Evolutionary conservation across 2,329 filamentous ascomycete species (phyloP), one percentile per base, ranked within the genome.

Genomic region (Pseudopithomyces maydicus): DNA sequence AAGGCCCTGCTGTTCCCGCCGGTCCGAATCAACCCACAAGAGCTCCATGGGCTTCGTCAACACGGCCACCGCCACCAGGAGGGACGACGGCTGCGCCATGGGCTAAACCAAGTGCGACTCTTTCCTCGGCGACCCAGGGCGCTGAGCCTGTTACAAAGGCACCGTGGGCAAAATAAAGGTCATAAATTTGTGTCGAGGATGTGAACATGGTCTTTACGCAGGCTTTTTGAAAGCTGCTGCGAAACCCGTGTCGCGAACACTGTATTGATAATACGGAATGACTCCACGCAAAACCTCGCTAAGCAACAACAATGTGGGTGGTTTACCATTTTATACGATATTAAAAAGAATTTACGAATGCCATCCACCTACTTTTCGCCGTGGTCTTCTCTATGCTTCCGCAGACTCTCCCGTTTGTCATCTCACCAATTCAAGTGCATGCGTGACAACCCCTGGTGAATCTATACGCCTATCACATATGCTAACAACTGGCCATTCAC

Each of bases 11-110:
- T 19, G 59, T 68, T 11, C 69, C 70, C 3, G 66, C 60, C 32
- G 72, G 70, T 0, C 69, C 69, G 0, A 72, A 72, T 36, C 71
- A 75, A 33, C 69, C 72, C 29, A 75, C 72, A 0, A 64, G 61
- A 61, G 72, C 73, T 8, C 72, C 72, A 15, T 72, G 71, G 71
- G 60, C 64, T 10, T 61, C 64, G 17, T 43, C 64, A 26, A 67
- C 68, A 11, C 59, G 67, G 11, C 29, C 60, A 22, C 62, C 65
- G 10, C 59, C 59, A 11, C 50, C 62, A 14, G 48, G 54, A 29
- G 59, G 51, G 11, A 68, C 67, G 39, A 64, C 63, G 20, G 55
- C 58, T 42, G 70, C 68, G 38, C 71, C 70, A 1, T 73, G 69
- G 70, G 66, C 69, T 44, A 59, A 33, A 29, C 57, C 56, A 36